Percentiles rank a stretch among this genome's conserved stretches.
Evolutionary conservation across 2,329 filamentous ascomycete species (phyloP).

Genomic region (Ascochyta fabae): DNA sequence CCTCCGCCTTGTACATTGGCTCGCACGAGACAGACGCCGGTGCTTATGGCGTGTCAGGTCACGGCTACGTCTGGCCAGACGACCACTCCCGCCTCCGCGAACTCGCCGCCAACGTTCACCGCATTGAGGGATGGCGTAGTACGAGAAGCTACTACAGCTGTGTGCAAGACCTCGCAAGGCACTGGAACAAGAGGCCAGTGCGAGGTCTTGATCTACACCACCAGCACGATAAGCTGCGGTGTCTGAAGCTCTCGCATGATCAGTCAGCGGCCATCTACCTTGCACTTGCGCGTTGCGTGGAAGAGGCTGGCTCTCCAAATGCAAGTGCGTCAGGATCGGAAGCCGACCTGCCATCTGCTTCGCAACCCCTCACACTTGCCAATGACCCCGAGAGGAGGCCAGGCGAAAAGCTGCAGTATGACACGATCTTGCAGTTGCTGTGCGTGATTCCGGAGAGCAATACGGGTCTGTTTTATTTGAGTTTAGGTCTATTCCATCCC

Average conservation of each 20-base stretch:
- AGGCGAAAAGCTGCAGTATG: conserved; percentile 43
- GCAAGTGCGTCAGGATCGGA: conserved; percentile 27
- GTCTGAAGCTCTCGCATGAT: conserved; percentile 75
- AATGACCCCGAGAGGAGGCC: conserved; percentile 34
- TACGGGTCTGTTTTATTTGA: conserved; percentile 88
- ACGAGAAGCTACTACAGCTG: conserved; percentile 95
- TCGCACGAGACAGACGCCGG: conserved; percentile 66
- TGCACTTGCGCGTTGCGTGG: conserved; percentile 75
- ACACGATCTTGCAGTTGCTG: conserved; percentile 66
- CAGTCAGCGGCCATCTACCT: conserved; percentile 87
- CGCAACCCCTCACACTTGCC: conserved; percentile 32
- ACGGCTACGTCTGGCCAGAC: conserved; percentile 95
- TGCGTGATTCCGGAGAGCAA: conserved; percentile 84
- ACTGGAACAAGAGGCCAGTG: conserved; percentile 62
- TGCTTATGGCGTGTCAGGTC: conserved; percentile 69
- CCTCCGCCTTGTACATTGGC: conserved; percentile 85
- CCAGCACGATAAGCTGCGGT: conserved; percentile 87
- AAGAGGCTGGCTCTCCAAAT: conserved; percentile 47
- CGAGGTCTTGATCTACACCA: conserved; percentile 88
- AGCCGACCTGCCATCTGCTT: conserved; percentile 24
- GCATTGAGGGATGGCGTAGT: conserved; percentile 96
- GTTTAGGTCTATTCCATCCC: conserved; percentile 90
- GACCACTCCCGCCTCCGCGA: conserved; percentile 81
- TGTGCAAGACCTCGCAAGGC: conserved; percentile 66
- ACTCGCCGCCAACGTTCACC: conserved; percentile 86